Evolutionary conservation across 805 yeast species (phyloP).

Genomic region (Hanseniaspora opuntiae): DNA sequence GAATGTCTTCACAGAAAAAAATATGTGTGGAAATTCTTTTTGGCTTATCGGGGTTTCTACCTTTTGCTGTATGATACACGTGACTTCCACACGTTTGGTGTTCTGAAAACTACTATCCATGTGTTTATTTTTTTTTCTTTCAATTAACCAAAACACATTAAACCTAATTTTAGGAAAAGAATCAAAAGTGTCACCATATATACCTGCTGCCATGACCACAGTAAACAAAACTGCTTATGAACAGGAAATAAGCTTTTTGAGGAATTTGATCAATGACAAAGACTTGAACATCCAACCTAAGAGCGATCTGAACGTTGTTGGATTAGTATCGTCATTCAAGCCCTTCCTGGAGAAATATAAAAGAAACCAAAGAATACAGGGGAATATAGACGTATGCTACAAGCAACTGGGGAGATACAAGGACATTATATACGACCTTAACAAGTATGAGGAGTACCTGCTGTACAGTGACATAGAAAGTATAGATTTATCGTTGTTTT

Average conservation of each 20-base stretch:
- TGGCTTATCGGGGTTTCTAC: too few relatives aligned
- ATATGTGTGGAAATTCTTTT: too few relatives aligned
- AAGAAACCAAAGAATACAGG: constrained; percentile 15
- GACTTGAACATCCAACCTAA: neutral
- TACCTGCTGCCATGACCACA: neutral
- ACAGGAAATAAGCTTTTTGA: neutral
- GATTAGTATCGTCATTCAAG: neutral
- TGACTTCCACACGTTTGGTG: too few relatives aligned
- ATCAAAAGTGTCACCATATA: too few relatives aligned
- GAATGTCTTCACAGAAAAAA: too few relatives aligned
- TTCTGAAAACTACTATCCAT: too few relatives aligned
- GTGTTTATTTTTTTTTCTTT: too few relatives aligned
- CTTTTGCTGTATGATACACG: too few relatives aligned
- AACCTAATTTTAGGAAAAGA: too few relatives aligned
- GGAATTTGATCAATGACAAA: neutral
- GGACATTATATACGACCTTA: constrained; percentile 7
- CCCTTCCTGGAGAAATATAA: constrained; percentile 16
- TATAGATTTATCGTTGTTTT: constrained; percentile 24
- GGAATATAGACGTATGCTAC: constrained; percentile 3
- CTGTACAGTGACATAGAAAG: constrained; percentile 1
- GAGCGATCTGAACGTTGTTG: neutral
- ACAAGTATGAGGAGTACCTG: constrained; percentile 9
- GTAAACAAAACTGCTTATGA: neutral
- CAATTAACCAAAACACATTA: too few relatives aligned
- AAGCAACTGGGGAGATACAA: constrained; percentile 7